Percentiles rank a stretch among this genome's conserved stretches.
Conservation (phyloP, 495 filamentous ascomycete genomes). For the Penicillium angulare region DNA sequence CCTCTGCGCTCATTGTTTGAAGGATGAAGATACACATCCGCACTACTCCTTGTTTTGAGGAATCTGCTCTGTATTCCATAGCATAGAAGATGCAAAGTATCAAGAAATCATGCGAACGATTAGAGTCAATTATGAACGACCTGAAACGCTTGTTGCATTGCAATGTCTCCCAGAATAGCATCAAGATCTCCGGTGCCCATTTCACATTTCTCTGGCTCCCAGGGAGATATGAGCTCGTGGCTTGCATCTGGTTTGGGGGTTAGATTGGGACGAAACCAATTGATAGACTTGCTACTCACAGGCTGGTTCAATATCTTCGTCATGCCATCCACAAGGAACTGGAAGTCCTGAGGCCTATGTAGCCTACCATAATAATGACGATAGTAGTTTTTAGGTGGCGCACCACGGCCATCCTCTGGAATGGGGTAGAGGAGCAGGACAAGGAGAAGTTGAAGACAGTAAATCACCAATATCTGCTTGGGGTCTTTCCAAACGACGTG, state of each 20-base stretch:
- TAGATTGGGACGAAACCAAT: neutral
- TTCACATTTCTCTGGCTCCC: conserved; percentile 77
- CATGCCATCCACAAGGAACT: conserved; percentile 96
- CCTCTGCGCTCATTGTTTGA: conserved; percentile 92
- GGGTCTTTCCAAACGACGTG: conserved; percentile 90
- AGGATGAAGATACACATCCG: conserved; percentile 96
- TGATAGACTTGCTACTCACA: conserved; percentile 27
- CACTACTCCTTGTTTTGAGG: conserved; percentile 87
- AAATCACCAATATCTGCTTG: conserved; percentile 88
- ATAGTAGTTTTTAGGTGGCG: conserved; percentile 80
- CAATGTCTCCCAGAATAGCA: conserved; percentile 96
- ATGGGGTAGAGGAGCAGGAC: conserved; percentile 87
- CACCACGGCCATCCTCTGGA: conserved; percentile 65
- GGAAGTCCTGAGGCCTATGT: conserved; percentile 94
- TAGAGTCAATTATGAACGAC: conserved; percentile 95
- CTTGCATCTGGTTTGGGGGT: conserved; percentile 59
- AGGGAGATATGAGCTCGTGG: conserved; percentile 82
- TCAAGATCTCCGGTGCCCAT: conserved; percentile 94
- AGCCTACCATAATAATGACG: conserved; percentile 88
- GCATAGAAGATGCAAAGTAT: conserved; percentile 91
- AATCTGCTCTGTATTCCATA: conserved; percentile 79
- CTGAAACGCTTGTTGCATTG: conserved; percentile 98
- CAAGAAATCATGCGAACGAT: conserved; percentile 88
- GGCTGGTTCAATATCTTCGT: conserved; percentile 90
- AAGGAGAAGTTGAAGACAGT: conserved; percentile 88